A percentile compares a stretch with the other conserved stretches of the same genome.
Evolutionary conservation across 768 basidiomycete species (phyloP).

Genomic region (Lentinus brumalis): DNA sequence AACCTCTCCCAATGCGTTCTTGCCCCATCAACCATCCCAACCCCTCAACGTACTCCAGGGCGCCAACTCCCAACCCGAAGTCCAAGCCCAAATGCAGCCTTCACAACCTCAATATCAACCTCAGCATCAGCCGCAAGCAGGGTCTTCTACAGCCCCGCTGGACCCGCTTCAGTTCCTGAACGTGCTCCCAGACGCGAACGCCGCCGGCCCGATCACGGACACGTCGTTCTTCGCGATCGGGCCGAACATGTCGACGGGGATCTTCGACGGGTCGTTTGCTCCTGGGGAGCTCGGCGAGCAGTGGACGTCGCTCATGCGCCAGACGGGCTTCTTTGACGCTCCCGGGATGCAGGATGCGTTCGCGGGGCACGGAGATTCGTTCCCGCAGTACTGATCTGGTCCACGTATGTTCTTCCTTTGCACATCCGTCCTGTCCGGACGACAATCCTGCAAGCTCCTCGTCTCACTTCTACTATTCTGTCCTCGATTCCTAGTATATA

Average conservation of each 20-base stretch:
- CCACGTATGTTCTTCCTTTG: neutral
- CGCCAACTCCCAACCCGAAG: neutral
- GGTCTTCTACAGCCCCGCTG: neutral
- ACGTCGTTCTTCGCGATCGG: conserved; percentile 27
- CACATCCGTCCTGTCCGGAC: too few relatives aligned
- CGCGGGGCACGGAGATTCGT: neutral
- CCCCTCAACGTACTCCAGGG: neutral
- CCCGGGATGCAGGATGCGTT: conserved; percentile 6
- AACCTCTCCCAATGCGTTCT: neutral
- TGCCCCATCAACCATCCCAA: too few relatives aligned
- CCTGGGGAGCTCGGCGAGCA: conserved; percentile 64
- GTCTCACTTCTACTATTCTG: too few relatives aligned
- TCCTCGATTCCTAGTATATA: too few relatives aligned
- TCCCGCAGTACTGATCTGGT: neutral
- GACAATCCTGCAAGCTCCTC: too few relatives aligned
- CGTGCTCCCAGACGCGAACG: conserved; percentile 5
- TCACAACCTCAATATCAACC: neutral
- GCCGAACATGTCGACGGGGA: conserved; percentile 38
- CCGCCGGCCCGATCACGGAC: conserved; percentile 4
- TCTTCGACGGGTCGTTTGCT: conserved; percentile 39
- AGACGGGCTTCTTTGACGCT: conserved; percentile 55
- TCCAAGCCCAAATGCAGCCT: neutral
- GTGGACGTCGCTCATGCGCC: conserved; percentile 68
- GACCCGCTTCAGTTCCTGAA: conserved; percentile 15
- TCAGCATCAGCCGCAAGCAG: neutral